Percentiles rank a stretch among this genome's conserved stretches.
Evolutionary conservation across 2,329 filamentous ascomycete genomes (phyloP).

Genomic region (Immersiporthe knoxdaviesiana): DNA sequence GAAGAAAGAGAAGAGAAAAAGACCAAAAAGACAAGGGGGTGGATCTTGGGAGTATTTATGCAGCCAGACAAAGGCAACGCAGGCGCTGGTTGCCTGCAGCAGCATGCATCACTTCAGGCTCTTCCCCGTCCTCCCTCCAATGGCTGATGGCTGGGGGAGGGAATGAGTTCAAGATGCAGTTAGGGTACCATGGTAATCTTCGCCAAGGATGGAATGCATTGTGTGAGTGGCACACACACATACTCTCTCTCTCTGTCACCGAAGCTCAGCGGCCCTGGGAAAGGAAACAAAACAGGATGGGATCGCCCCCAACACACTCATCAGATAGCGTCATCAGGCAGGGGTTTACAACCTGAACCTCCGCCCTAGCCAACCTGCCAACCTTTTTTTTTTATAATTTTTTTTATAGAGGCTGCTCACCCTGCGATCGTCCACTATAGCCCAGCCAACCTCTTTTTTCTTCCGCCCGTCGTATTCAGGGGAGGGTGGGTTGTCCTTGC

Average conservation of each 20-base stretch:
- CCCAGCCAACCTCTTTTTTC: conserved; percentile 27
- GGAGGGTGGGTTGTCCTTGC: not conserved
- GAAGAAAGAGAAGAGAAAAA: conserved; percentile 43
- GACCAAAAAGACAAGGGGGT: conserved; percentile 39
- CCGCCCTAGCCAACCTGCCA: conserved; percentile 19
- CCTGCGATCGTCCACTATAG: conserved; percentile 13
- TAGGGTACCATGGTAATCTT: not conserved
- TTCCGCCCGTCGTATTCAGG: not conserved
- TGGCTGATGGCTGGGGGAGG: conserved; percentile 11
- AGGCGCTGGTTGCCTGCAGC: conserved; percentile 31
- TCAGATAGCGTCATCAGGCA: conserved; percentile 23
- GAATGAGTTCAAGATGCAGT: conserved; percentile 7
- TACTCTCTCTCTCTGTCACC: too few species aligned
- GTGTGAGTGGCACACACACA: conserved; percentile 13
- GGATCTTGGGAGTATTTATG: conserved; percentile 44
- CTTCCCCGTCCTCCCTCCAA: not conserved
- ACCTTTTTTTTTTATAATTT: not conserved
- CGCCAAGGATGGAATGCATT: conserved; percentile 23
- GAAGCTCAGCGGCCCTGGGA: conserved; percentile 17
- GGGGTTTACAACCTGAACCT: conserved; percentile 15
- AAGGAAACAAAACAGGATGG: conserved; percentile 21
- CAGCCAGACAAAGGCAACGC: conserved; percentile 27
- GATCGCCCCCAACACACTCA: conserved; percentile 21
- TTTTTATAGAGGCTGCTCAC: conserved; percentile 19
- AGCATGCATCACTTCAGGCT: conserved; percentile 10